Evolutionary conservation across 2,329 filamentous ascomycete genomes (phyloP).

Genomic region (Tolypocladium nubicola): DNA sequence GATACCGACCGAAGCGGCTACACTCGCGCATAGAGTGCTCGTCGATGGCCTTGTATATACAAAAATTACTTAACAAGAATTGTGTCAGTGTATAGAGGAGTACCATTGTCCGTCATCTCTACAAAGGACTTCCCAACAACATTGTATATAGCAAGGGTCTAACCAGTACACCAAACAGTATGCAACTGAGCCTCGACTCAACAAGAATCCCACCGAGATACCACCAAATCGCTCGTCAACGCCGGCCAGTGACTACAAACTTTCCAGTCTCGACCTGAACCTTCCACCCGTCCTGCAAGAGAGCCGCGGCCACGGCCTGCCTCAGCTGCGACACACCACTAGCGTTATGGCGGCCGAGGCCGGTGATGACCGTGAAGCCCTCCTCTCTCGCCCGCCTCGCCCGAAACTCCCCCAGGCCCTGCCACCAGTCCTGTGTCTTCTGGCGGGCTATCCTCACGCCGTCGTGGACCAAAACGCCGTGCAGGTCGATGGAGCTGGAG

Average conservation of each 20-base stretch:
- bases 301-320: constrained; percentile 65
- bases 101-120: neutral
- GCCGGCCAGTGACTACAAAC: constrained; percentile 56
- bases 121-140: neutral
- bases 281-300: constrained; percentile 75
- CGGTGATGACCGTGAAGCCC: constrained; percentile 69
- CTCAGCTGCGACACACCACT: constrained; percentile 68
- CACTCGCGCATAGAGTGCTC: neutral
- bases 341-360: constrained; percentile 66
- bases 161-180: neutral
- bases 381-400: constrained; percentile 34
- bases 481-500: constrained; percentile 57
- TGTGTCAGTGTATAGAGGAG: no score
- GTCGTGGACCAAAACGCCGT: constrained; percentile 72
- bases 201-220: neutral
- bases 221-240: constrained; percentile 10
- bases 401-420: constrained; percentile 53
- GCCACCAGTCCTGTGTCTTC: constrained; percentile 67
- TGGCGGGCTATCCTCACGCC: constrained; percentile 68
- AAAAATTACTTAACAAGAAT: neutral
- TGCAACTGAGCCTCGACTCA: neutral
- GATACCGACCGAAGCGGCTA: no score
- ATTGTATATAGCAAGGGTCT: neutral
- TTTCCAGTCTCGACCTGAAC: constrained; percentile 61
- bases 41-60: neutral